phyloP scores from a whole-genome alignment of 1,284 basidiomycete species.

The Cutaneotrichosporon cutaneum region DNA sequence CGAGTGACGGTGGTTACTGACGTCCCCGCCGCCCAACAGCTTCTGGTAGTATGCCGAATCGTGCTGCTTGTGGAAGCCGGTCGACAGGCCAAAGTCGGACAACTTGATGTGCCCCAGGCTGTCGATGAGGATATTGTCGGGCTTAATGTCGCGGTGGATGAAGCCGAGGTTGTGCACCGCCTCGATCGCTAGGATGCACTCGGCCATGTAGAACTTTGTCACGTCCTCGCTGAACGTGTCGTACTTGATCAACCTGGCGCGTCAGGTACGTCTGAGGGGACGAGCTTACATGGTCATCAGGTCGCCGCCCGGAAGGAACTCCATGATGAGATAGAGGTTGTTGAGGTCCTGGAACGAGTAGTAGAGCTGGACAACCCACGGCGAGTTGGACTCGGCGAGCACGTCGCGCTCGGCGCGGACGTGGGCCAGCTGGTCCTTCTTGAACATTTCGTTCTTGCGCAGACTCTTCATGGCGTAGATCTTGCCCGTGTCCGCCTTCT shows the following conservation, averaged over 20 bases:
- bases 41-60: conserved; percentile 94
- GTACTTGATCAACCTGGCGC: conserved; percentile 95
- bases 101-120: conserved; percentile 89
- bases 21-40: conserved; percentile 66
- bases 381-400: conserved; percentile 93
- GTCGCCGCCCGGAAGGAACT: conserved; percentile 96
- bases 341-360: conserved; percentile 98
- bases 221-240: conserved; percentile 99
- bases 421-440: conserved; percentile 97
- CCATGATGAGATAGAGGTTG: conserved; percentile 98
- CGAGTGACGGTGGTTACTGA: conserved; percentile 32
- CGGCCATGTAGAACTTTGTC: conserved; percentile 98
- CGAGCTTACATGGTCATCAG: conserved; percentile 68
- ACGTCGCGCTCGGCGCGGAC: conserved; percentile 98
- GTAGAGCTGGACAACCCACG: conserved; percentile 97
- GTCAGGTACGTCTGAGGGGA: background rate
- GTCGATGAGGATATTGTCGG: conserved; percentile 96
- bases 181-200: conserved; percentile 96
- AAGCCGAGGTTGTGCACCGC: conserved; percentile 98
- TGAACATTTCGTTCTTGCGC: conserved; percentile 98
- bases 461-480: conserved; percentile 99
- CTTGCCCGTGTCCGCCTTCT: conserved; percentile 95
- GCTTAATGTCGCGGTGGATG: conserved; percentile 96
- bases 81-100: conserved; percentile 94
- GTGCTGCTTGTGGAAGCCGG: conserved; percentile 92